Percentiles rank a stretch among this genome's conserved stretches.
phyloP scores from a whole-genome alignment of 2,329 filamentous ascomycete species.

The Penicillium digitatum region DNA sequence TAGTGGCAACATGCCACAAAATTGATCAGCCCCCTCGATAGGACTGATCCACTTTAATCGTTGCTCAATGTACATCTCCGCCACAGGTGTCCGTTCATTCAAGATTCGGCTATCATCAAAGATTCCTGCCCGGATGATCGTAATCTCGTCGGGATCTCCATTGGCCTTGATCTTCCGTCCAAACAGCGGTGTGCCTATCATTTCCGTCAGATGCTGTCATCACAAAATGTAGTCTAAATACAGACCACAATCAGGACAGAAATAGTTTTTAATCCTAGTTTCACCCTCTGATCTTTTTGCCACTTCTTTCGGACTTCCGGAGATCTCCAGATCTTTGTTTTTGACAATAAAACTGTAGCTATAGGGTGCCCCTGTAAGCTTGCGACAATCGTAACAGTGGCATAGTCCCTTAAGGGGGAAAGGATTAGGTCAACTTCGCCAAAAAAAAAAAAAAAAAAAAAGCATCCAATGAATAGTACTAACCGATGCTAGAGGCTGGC shows the following conservation, averaged over 20 bases:
- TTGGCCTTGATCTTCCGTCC: conserved; percentile 21
- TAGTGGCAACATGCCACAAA: conserved; percentile 23
- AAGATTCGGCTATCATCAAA: conserved; percentile 31
- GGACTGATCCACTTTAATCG: conserved; percentile 25
- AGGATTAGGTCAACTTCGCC: not conserved
- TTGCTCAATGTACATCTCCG: conserved; percentile 30
- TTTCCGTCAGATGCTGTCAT: conserved; percentile 3
- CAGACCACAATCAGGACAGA: conserved; percentile 39
- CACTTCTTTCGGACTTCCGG: conserved; percentile 35
- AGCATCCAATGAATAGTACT: conserved; percentile 11
- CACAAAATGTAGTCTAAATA: not conserved
- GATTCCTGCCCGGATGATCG: conserved; percentile 36
- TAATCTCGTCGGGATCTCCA: conserved; percentile 22
- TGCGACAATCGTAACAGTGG: conserved; percentile 41
- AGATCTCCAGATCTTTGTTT: conserved; percentile 25
- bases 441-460: not conserved
- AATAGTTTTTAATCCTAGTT: conserved; percentile 35
- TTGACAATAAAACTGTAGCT: conserved; percentile 33
- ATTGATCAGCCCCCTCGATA: conserved; percentile 26
- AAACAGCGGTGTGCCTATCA: conserved; percentile 29
- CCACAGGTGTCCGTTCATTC: conserved; percentile 27
- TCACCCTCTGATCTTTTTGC: conserved; percentile 36
- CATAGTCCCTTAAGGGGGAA: conserved; percentile 33
- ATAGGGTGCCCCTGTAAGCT: conserved; percentile 33
- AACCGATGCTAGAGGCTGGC: conserved; percentile 29